Evolutionary conservation across 78 protist genomes (phyloP).

Genomic region (Bodo saltans): DNA sequence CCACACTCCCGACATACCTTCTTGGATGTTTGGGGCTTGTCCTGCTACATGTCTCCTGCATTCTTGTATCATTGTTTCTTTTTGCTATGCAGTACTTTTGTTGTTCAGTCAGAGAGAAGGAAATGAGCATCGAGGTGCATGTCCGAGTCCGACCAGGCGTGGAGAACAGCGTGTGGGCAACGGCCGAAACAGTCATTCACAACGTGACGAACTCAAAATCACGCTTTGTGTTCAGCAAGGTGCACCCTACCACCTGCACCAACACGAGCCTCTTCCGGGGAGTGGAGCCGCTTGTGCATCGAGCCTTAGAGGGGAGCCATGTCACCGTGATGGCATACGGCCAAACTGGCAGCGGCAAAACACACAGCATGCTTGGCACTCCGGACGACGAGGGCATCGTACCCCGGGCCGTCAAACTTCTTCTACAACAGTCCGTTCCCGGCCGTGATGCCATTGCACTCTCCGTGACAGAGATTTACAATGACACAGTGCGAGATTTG

Average conservation of each 20-base stretch:
- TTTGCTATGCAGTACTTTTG: too few species aligned
- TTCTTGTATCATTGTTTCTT: too few species aligned
- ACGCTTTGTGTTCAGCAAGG: neutral
- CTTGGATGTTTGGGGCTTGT: too few species aligned
- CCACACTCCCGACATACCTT: too few species aligned
- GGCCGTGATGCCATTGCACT: neutral
- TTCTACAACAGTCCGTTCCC: neutral
- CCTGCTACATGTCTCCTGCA: too few species aligned
- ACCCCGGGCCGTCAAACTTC: slow-evolving; percentile 1
- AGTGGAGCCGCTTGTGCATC: slow-evolving; percentile 44
- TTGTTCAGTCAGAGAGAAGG: too few species aligned
- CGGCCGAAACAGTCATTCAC: neutral
- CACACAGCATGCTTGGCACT: slow-evolving; percentile 41
- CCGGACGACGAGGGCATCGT: neutral
- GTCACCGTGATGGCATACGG: slow-evolving; percentile 67
- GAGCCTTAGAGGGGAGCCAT: slow-evolving; percentile 57
- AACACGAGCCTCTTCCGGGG: neutral
- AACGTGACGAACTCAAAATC: neutral
- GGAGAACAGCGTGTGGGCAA: neutral
- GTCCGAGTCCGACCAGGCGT: neutral
- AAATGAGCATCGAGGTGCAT: neutral
- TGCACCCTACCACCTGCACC: neutral
- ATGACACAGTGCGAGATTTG: slow-evolving; percentile 58
- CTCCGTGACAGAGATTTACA: slow-evolving; percentile 52
- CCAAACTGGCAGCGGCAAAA: slow-evolving; percentile 19